These are phyloP conservation scores for Quercus cerris DNA, from an alignment of 306 rosid genomes.

Conservation along the genomic window DNA sequence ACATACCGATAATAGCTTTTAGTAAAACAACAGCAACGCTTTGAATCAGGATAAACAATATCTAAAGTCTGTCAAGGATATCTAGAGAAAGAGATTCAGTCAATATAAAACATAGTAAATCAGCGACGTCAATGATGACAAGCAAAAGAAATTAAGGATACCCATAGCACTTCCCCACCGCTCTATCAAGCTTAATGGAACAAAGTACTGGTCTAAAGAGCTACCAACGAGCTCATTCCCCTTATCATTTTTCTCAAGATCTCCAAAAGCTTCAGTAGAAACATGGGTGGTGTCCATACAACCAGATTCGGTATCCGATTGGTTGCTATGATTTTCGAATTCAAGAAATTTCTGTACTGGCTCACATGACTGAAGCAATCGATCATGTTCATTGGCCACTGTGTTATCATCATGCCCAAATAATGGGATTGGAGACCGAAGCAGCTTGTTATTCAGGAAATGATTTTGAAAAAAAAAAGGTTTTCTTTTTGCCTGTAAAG, in stretches of 20 bases:
- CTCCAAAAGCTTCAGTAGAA: conserved; percentile 17
- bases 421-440: conserved; percentile 54
- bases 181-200: conserved; percentile 78
- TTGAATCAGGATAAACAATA: conserved; percentile 85
- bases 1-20: conserved; percentile 90
- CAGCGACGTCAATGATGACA: conserved; percentile 2
- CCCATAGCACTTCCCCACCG: conserved; percentile 99
- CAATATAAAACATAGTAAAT: conserved; percentile 1
- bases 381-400: conserved; percentile 34
- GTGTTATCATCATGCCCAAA: conserved; percentile 33
- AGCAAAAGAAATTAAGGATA: conserved; percentile 57
- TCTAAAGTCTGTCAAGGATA: conserved; percentile 57
- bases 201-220: conserved; percentile 53
- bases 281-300: conserved; percentile 22
- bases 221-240: conserved; percentile 7
- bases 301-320: conserved; percentile 19
- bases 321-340: conserved; percentile 35
- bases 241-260: conserved; percentile 28
- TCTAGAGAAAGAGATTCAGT: neutral
- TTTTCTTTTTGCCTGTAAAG: conserved; percentile 73
- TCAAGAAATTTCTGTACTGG: conserved; percentile 73
- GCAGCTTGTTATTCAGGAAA: conserved; percentile 41
- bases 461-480: conserved; percentile 56
- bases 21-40: conserved; percentile 92
- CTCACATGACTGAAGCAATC: conserved; percentile 62